Evolutionary conservation across 2,329 filamentous ascomycete genomes (phyloP).

Genomic region (Pseudogymnoascus sp.): DNA sequence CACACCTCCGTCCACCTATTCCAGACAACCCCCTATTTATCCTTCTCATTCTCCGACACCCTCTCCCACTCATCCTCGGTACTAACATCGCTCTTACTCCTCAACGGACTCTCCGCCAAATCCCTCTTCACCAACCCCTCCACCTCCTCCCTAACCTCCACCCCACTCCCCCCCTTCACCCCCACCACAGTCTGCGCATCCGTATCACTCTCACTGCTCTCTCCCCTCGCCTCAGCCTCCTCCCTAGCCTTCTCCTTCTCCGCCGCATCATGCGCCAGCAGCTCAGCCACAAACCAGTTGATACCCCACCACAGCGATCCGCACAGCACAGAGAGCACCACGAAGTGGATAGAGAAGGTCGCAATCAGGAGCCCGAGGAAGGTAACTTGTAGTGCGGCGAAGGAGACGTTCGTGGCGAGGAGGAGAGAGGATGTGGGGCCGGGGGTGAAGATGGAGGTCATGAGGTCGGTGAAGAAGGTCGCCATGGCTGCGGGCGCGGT

Average conservation of each 20-base stretch:
- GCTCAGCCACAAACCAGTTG: constrained; percentile 87
- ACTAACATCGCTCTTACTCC: constrained; percentile 53
- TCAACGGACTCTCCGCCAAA: constrained; percentile 28
- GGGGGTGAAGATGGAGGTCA: constrained; percentile 88
- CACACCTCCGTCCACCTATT: not conserved
- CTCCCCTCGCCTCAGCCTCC: constrained; percentile 30
- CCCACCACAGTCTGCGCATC: constrained; percentile 49
- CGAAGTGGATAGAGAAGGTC: constrained; percentile 84
- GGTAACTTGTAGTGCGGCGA: constrained; percentile 75
- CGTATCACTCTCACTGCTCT: constrained; percentile 32
- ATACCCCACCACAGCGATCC: constrained; percentile 85
- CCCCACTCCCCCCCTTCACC: constrained; percentile 18
- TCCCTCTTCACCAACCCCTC: constrained; percentile 19
- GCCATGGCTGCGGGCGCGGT: constrained; percentile 41
- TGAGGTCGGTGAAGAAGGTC: constrained; percentile 66
- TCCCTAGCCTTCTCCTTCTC: constrained; percentile 36
- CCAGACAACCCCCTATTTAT: constrained; percentile 34
- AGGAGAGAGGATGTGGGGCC: constrained; percentile 84
- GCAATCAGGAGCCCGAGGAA: constrained; percentile 68
- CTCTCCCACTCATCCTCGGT: constrained; percentile 98
- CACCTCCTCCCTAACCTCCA: constrained; percentile 18
- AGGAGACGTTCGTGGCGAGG: constrained; percentile 82
- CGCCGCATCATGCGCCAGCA: constrained; percentile 40
- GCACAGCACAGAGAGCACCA: constrained; percentile 71
- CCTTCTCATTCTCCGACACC: constrained; percentile 67